Base-by-base conservation (phyloP, 768 basidiomycete species). In the Leccinum incarnatum region DNA sequence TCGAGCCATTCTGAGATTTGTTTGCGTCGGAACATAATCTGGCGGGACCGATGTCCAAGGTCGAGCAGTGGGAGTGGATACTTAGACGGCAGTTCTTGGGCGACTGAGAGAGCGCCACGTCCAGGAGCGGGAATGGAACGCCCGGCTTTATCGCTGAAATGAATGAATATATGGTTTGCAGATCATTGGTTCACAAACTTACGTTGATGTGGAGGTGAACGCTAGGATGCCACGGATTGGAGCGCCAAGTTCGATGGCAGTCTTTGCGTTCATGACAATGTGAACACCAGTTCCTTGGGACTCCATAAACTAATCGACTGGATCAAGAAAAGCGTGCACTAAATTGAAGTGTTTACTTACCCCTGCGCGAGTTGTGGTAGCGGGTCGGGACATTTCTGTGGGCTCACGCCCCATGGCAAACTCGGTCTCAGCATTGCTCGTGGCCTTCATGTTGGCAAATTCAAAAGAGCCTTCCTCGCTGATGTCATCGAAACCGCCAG, bases 401-500 rank as follows among this genome's bases (percentile, higher is more conserved):
- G 97, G 95, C 75, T 99, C 97, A 65, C 97, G 95, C 61, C 97
- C 97, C 91, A 97, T 97, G 4, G 95, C 96, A 69, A 98, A 92
- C 74, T 99, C 97, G 30, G 93, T 93, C 74, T 95, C 93, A 1
- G 95, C 89, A 69, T 96, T 98, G 76, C 91, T 93, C 5, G 97
- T 99, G 1, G 97, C 97, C 76, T 98, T 97, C 97, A 99, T 99
- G 80, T 98, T 98, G 52, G 95, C 97, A 75, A 99, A 99, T 74
- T 99, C 96, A 74, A 88, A 98, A 8, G 96, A 98, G 17, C 96
- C 97, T 76, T 99, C 97, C 75, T 99, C 97, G 63, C 89, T 91
- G 72, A 98, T 84, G 72, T 99, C 97, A 69, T 99, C 97, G 77
- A 95, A 98, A 58, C 97, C 97, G 72, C 97, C 97, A 36, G 96